Base-by-base conservation (phyloP, 495 filamentous ascomycete species). In the Aspergillus ellipticus region DNA sequence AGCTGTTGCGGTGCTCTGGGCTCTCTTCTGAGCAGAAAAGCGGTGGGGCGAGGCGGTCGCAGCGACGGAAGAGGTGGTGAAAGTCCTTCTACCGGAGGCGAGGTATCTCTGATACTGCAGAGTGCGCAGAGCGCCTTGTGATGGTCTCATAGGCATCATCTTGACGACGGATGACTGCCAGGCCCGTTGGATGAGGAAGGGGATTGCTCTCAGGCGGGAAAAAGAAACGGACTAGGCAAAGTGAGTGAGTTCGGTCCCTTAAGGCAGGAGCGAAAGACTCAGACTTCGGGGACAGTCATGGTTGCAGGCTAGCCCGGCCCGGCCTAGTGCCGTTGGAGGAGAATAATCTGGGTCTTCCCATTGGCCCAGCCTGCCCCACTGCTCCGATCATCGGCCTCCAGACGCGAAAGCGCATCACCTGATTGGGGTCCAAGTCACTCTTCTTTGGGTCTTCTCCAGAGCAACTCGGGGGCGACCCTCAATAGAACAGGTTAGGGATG, bases 141-240 rank as follows among this genome's bases (percentile, higher is more conserved):
- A 77, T 62, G 73, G 72, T 73, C 74, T 74, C 66, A 77, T 52
- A 68, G 74, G 66, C 73, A 77, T 76, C 74, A 79, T 79, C 66
- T 60, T 71, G 54, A 48, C 54, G 51, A 53, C 65, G 58, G 65
- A 72, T 69, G 69, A 73, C 57, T 61, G 56, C 72, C 71, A 68
- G 60, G 67, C 67, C 67, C 60, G 51, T 37, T 35, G 45, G 39
- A 60, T 47, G 49, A 39, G 57, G 42, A 57, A 59, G 52, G 57
- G 55, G 51, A 41, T 47, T 57, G 29, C 53, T 60, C 56, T 62
- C 54, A n/a, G 52, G 58, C 59, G 66, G 56, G 63, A 65, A 61
- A 63, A 56, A 55, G 42, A 62, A 61, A 64, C 67, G 60, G 57
- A 57, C 60, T 46, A 60, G 54, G 56, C 58, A 51, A 56, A 54